Evolutionary conservation across 805 yeast species (phyloP), one percentile per base, ranked within the genome.

Genomic region (Lachancea lanzarotensis): DNA sequence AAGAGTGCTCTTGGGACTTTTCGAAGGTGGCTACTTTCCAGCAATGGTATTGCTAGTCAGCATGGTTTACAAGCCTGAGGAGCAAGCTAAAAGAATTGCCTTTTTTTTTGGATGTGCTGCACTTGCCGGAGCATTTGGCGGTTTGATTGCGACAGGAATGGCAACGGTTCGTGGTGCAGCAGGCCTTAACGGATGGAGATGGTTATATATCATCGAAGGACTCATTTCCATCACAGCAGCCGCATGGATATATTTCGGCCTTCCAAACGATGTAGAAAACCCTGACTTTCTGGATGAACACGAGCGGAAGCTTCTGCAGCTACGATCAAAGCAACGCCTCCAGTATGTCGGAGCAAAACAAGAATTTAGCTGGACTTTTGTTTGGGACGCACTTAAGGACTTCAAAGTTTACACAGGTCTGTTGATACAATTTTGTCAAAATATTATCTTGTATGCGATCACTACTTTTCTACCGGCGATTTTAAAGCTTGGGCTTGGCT

Each of bases 401-500:
- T 60, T 65, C 37, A 67, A 68, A 47, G 60, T 68, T 22, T 56
- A 62, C 40, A 46, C 63, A 17, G 60, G 68, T 25, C 61, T 65
- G 42, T 45, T 57, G n/a, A 68, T 69, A 48, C 75, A 72, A 52
- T 72, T 74, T 52, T 71, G 76, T 55, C 69, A 59, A 39, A 74
- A 72, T 52, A 49, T 65, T 12, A 58, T 68, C 7, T 53, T 70
- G 29, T 74, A 71, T 50, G 77, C 77, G 10, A 69, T 65, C 43
- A 56, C 67, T 1, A 67, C 71, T 1, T 72, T 71, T 45, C 54
- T 70, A 39, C 74, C 76, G 9, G 57, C 67, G 2, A 69, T 71
- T 39, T 54, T 72, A 45, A 57, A 62, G 33, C 31, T 29, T 29
- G 54, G 51, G 11, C 37, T 56, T 19, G 60, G 61, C 15, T 58